Conservation (phyloP, 768 basidiomycete genomes). For the Amanita rimosa region DNA sequence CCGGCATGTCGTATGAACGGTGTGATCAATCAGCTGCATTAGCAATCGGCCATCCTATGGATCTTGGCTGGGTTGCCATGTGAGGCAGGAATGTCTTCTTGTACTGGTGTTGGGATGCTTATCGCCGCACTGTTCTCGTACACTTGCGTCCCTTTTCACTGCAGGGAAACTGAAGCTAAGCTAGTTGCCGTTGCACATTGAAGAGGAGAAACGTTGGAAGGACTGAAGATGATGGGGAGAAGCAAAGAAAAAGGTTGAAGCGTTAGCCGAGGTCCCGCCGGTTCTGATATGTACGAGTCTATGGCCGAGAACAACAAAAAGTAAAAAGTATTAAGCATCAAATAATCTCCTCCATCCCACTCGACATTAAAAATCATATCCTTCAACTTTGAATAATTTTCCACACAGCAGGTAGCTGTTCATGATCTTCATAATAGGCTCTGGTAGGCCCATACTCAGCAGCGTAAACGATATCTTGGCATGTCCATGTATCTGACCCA, state of each 20-base stretch:
- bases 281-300: not conserved
- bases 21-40: too few relatives aligned
- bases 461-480: slow-evolving; percentile 91
- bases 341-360: not conserved
- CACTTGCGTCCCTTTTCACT: not conserved
- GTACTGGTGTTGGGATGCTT: not conserved
- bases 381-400: slow-evolving; percentile 79
- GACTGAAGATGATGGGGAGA: not conserved
- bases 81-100: too few relatives aligned
- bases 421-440: slow-evolving; percentile 87
- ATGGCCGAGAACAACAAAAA: not conserved
- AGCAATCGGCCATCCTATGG: too few relatives aligned
- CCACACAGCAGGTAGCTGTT: slow-evolving; percentile 86
- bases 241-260: not conserved
- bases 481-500: slow-evolving; percentile 87
- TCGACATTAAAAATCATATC: slow-evolving; percentile 54
- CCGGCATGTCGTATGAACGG: too few relatives aligned
- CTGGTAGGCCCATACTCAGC: slow-evolving; percentile 89
- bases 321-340: not conserved
- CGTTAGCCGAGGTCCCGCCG: not conserved
- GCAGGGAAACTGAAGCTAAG: too few relatives aligned
- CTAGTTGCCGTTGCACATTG: too few relatives aligned
- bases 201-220: too few relatives aligned
- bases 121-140: not conserved
- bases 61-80: too few relatives aligned